These are phyloP conservation scores for Brassica napus DNA, from an alignment of 345 rosid species.

Conservation along the genomic window DNA sequence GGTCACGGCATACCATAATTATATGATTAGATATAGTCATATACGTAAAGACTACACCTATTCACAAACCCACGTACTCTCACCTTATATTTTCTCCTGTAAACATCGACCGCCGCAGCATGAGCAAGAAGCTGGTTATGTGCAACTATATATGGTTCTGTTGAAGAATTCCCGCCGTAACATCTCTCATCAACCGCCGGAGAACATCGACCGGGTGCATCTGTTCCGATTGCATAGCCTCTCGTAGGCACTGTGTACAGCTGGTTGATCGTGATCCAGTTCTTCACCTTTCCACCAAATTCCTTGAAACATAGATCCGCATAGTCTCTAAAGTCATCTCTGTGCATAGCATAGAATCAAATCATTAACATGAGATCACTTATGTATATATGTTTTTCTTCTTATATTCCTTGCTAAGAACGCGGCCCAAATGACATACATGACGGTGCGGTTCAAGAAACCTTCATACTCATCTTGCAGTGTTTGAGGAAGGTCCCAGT, in stretches of 20 bases:
- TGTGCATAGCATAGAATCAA: neutral
- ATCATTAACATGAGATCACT: neutral
- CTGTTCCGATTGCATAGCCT: conserved; percentile 35
- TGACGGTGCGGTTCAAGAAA: conserved; percentile 38
- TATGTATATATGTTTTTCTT: neutral
- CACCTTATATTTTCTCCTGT: conserved; percentile 32
- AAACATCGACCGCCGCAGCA: conserved; percentile 20
- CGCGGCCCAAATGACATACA: conserved; percentile 38
- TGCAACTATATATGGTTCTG: conserved; percentile 33
- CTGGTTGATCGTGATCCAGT: conserved; percentile 32
- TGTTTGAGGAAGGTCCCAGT: too few species aligned
- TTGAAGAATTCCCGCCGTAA: conserved; percentile 34
- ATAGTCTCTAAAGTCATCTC: conserved; percentile 1
- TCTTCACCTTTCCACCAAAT: neutral
- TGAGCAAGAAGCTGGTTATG: conserved; percentile 38
- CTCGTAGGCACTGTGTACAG: conserved; percentile 22
- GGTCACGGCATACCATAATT: neutral
- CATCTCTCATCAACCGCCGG: conserved; percentile 10
- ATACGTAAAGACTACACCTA: neutral
- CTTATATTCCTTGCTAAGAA: neutral
- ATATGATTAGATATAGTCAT: neutral
- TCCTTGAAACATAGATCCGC: neutral
- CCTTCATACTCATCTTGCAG: conserved; percentile 40
- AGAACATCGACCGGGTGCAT: conserved; percentile 54
- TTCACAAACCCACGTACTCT: neutral